Conservation (phyloP, 768 basidiomycete species). For the Galerina sulciceps region DNA sequence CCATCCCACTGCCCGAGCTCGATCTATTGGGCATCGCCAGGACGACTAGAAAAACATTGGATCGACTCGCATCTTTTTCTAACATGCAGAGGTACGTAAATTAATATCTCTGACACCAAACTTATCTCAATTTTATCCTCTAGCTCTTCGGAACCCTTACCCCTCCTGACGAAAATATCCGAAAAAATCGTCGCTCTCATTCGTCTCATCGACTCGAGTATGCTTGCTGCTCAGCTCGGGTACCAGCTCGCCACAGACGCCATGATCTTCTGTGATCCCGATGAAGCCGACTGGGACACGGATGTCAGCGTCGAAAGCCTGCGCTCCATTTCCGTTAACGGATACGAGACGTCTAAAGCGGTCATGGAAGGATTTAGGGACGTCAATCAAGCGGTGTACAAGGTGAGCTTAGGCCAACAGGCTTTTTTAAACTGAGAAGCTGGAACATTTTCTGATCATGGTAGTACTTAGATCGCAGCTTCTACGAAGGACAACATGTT, state of each 20-base stretch:
- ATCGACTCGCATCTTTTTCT: conserved; percentile 40
- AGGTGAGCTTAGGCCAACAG: conserved; percentile 24
- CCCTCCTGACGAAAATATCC: conserved; percentile 31
- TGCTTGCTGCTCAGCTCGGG: conserved; percentile 31
- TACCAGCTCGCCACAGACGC: conserved; percentile 31
- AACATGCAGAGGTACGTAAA: conserved; percentile 30
- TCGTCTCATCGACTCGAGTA: conserved; percentile 32
- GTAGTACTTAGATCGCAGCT: conserved; percentile 37
- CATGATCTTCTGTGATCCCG: conserved; percentile 26
- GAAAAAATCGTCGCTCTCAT: conserved; percentile 29
- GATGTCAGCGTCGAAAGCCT: conserved; percentile 23
- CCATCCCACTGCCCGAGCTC: conserved; percentile 18
- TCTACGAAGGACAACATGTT: conserved; percentile 37
- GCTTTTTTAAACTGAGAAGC: not conserved
- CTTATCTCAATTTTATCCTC: not conserved
- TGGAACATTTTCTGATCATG: not conserved
- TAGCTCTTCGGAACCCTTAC: conserved; percentile 22
- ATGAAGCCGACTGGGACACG: conserved; percentile 18
- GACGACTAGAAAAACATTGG: conserved; percentile 39
- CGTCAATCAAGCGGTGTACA: conserved; percentile 40
- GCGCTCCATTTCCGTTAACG: conserved; percentile 29
- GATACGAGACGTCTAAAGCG: conserved; percentile 28
- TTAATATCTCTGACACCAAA: not conserved
- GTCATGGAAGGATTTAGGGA: conserved; percentile 31
- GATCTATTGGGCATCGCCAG: conserved; percentile 32